phyloP scores from a whole-genome alignment of 768 basidiomycete genomes.

The Pulveroboletus sp. region DNA sequence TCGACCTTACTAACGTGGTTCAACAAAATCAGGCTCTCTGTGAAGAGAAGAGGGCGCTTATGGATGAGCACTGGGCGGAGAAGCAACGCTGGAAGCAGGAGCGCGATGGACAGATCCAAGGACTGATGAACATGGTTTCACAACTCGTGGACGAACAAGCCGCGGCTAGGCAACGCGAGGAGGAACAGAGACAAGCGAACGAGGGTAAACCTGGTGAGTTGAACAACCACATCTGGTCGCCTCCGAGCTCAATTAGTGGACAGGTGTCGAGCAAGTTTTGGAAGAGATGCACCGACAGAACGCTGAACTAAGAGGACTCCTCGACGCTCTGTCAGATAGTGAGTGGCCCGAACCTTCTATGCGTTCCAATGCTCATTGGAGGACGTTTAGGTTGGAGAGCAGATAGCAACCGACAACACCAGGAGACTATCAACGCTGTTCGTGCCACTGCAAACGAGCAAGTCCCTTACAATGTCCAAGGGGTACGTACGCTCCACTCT shows the following conservation, averaged over 20 bases:
- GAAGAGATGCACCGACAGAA: slow-evolving; percentile 58
- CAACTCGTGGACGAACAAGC: slow-evolving; percentile 54
- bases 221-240: background rate
- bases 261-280: slow-evolving; percentile 58
- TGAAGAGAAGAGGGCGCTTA: slow-evolving; percentile 52
- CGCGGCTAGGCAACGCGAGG: slow-evolving; percentile 44
- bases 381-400: slow-evolving; percentile 55
- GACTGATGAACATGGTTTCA: slow-evolving; percentile 57
- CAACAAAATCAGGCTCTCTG: slow-evolving; percentile 60
- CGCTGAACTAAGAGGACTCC: slow-evolving; percentile 51
- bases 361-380: slow-evolving; percentile 7
- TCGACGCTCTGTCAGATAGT: slow-evolving; percentile 55
- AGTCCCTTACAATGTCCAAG: slow-evolving; percentile 80
- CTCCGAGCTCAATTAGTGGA: slow-evolving; percentile 7
- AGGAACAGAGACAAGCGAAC: slow-evolving; percentile 49
- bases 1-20: slow-evolving; percentile 68
- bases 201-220: slow-evolving; percentile 54
- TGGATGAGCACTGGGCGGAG: slow-evolving; percentile 60
- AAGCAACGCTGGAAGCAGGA: slow-evolving; percentile 54
- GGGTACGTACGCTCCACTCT: slow-evolving; percentile 41
- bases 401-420: slow-evolving; percentile 60
- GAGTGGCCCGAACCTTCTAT: slow-evolving; percentile 18
- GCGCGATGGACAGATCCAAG: slow-evolving; percentile 53
- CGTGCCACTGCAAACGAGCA: slow-evolving; percentile 68
- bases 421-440: slow-evolving; percentile 64